phyloP scores from a whole-genome alignment of 2,329 filamentous ascomycete genomes.

The Neofusicoccum laricinum region DNA sequence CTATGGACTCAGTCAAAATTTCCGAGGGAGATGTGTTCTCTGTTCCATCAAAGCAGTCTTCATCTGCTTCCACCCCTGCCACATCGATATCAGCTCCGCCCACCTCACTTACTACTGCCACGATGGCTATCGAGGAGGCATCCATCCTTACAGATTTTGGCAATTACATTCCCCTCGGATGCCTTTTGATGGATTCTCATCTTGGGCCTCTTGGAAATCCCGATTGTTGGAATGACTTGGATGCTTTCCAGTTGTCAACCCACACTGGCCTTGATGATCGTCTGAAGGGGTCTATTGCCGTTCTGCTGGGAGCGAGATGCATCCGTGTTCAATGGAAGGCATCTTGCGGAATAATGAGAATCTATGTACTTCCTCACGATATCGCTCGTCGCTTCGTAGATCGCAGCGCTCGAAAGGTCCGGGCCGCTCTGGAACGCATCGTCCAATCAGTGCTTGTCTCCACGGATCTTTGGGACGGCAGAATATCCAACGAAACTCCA shows the following conservation, averaged over 20 bases:
- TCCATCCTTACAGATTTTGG: neutral
- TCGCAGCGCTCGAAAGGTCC: slow-evolving; percentile 46
- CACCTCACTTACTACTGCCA: neutral
- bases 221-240: slow-evolving; percentile 27
- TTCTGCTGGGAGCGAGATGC: slow-evolving; percentile 34
- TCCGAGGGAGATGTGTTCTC: neutral
- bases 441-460: slow-evolving; percentile 58
- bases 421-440: slow-evolving; percentile 47
- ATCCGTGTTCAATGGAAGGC: slow-evolving; percentile 29
- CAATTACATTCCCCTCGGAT: slow-evolving; percentile 34
- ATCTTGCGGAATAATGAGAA: slow-evolving; percentile 39
- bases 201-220: neutral
- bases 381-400: slow-evolving; percentile 54
- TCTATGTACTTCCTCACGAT: slow-evolving; percentile 68
- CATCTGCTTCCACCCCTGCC: neutral
- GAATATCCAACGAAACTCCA: slow-evolving; percentile 19
- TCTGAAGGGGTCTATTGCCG: slow-evolving; percentile 24
- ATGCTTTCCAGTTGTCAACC: slow-evolving; percentile 19
- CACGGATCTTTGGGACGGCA: slow-evolving; percentile 53
- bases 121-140: neutral
- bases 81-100: neutral
- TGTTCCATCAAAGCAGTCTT: neutral
- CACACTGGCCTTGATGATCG: neutral
- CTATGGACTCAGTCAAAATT: neutral
- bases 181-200: slow-evolving; percentile 19